Base-by-base conservation (phyloP, 371 early-diverging fungal species). In the Dichotomocladium elegans region DNA sequence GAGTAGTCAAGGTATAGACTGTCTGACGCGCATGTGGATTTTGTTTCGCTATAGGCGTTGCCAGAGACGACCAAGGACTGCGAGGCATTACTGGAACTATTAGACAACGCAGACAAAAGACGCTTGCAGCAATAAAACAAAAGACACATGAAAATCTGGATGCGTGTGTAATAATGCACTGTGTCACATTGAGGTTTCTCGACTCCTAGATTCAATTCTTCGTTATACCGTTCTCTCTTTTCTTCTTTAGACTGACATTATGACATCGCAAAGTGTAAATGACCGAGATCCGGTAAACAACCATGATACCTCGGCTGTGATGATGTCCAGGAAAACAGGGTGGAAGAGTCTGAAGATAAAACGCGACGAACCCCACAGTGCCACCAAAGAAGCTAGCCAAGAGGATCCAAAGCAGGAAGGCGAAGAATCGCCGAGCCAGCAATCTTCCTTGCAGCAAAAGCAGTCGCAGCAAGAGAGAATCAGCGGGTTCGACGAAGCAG, bases 311-410 rank as follows among this genome's bases (percentile, higher is more conserved):
- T 43, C 56, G 19, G 26, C 48, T 15, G 49, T 48, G 14, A 41
- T 48, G 42, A 48, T 30, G n/a, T 47, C 44, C 17, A 47, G 56
- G 10, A 55, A 55, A 14, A 40, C 56, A 11, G 41, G 47, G 7
- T 55, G 56, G 56, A 40, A 40, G 25, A 25, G 40, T 47, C 41
- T 55, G 15, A 41, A 55, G 33, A 30, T 55, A 3, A 41, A 42
- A 31, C 28, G 41, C 17, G 14, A 14, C 17, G 19, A 33, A 19
- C 33, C 41, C 15, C 14, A 40, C 4, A 24, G 7, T 31, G 15
- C 22, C 14, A 5, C 35, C 2, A 40, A 47, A 22, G 31, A 48
- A 17, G 40, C 41, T 15, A 35, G 17, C 6, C 41, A 55, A 42
- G 40, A 55, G 24, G 27, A 42, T 33, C 48, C 48, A 31, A 30